A percentile compares a stretch with the other conserved stretches of the same genome.
Evolutionary conservation across 768 basidiomycete species (phyloP).

Genomic region (Lactarius akahatsu): DNA sequence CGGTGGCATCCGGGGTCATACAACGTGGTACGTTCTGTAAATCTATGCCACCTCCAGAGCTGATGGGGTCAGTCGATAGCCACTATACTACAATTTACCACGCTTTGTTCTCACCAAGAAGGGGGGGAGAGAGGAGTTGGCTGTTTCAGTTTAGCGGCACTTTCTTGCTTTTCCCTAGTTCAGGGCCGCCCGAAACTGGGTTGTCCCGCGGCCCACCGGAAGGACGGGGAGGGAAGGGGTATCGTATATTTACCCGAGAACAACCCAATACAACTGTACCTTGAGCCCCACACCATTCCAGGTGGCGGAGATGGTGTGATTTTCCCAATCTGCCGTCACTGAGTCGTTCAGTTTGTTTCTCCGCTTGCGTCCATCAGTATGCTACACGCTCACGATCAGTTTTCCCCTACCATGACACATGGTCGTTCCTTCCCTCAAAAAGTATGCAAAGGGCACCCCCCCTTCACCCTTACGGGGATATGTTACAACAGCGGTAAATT

Average conservation of each 20-base stretch:
- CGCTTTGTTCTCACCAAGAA: slow-evolving; percentile 30
- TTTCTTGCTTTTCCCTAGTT: background rate
- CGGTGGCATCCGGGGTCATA: slow-evolving; percentile 73
- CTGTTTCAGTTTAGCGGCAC: background rate
- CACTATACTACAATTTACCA: slow-evolving; percentile 44
- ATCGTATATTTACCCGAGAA: background rate
- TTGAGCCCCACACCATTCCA: background rate
- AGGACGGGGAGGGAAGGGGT: background rate
- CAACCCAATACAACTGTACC: background rate
- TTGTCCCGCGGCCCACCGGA: background rate
- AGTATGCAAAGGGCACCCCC: background rate
- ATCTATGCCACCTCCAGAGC: background rate
- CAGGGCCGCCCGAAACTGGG: background rate
- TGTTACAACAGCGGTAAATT: background rate
- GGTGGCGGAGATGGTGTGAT: slow-evolving; percentile 3
- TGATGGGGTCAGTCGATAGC: slow-evolving; percentile 24
- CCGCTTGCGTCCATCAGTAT: background rate
- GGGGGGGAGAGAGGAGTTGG: background rate
- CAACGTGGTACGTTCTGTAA: slow-evolving; percentile 48
- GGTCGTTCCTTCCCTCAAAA: background rate
- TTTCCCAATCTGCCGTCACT: background rate
- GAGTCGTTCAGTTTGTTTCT: background rate
- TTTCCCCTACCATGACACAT: too few relatives aligned
- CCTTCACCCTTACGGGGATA: background rate
- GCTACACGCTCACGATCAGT: background rate